Percentiles rank a stretch among this genome's conserved stretches.
These are phyloP conservation scores for Colletotrichum gigasporum DNA, from an alignment of 2,329 filamentous ascomycete species.

Conservation along the genomic window DNA sequence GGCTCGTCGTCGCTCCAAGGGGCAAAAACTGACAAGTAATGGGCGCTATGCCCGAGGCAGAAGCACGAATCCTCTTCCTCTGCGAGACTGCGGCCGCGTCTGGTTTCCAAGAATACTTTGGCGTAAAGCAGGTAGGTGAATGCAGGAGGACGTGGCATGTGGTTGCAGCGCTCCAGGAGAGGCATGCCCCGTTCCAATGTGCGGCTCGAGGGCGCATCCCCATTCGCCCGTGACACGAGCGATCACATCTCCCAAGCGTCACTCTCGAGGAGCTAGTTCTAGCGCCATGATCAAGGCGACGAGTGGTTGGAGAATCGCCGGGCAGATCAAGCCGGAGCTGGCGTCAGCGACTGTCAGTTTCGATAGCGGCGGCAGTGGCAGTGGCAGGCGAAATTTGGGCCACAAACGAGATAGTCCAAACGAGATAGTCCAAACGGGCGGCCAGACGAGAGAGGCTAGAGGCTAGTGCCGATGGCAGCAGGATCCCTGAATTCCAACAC, in stretches of 20 bases:
- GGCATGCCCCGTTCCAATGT: slow-evolving; percentile 1
- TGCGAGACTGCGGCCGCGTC: not conserved
- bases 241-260: slow-evolving; percentile 20
- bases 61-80: too few relatives aligned
- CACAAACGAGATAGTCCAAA: slow-evolving; percentile 12
- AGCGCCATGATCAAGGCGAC: slow-evolving; percentile 10
- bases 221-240: slow-evolving; percentile 19
- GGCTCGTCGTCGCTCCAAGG: not conserved
- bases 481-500: not conserved
- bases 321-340: not conserved
- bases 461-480: slow-evolving; percentile 5
- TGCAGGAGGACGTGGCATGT: slow-evolving; percentile 28
- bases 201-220: slow-evolving; percentile 9
- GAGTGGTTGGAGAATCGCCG: not conserved
- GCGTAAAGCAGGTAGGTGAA: slow-evolving; percentile 4
- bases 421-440: slow-evolving; percentile 3
- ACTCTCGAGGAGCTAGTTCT: slow-evolving; percentile 3
- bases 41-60: not conserved
- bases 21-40: not conserved
- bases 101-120: slow-evolving; percentile 23
- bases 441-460: not conserved
- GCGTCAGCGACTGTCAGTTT: not conserved
- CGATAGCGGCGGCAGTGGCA: not conserved
- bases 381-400: not conserved
- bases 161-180: slow-evolving; percentile 27